Percentiles rank a stretch among this genome's conserved stretches.
These are phyloP conservation scores for Termitomyces sp. DNA, from an alignment of 768 basidiomycete species.

Conservation along the genomic window DNA sequence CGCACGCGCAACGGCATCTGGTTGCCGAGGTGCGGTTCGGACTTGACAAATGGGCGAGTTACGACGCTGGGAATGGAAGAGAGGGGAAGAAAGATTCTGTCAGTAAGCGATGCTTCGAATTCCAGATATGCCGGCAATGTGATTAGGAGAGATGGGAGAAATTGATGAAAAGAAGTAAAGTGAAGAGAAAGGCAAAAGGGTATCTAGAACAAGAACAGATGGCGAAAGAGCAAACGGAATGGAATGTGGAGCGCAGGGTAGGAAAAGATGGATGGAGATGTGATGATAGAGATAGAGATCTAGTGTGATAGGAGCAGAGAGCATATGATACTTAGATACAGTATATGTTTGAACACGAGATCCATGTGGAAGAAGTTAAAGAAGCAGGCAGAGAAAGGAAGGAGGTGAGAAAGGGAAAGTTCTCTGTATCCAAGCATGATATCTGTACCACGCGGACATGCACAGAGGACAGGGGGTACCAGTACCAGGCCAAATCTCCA, in stretches of 20 bases:
- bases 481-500: not conserved
- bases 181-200: not conserved
- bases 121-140: not conserved
- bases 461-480: not conserved
- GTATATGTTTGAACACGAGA: not conserved
- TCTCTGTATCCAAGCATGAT: not conserved
- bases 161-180: slow-evolving; percentile 1
- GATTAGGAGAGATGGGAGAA: not conserved
- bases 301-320: not conserved
- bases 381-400: not conserved
- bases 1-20: not conserved
- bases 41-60: not conserved
- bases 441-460: not conserved
- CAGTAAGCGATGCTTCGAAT: slow-evolving; percentile 5
- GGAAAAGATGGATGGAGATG: slow-evolving; percentile 4
- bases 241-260: not conserved
- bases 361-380: not conserved
- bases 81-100: slow-evolving; percentile 14
- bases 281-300: not conserved
- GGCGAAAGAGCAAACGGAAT: not conserved
- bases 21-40: not conserved
- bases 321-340: not conserved
- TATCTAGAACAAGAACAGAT: not conserved
- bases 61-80: slow-evolving; percentile 33
- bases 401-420: not conserved